phyloP scores from a whole-genome alignment of 805 yeast genomes.

The Jamesozyma rosinii region DNA sequence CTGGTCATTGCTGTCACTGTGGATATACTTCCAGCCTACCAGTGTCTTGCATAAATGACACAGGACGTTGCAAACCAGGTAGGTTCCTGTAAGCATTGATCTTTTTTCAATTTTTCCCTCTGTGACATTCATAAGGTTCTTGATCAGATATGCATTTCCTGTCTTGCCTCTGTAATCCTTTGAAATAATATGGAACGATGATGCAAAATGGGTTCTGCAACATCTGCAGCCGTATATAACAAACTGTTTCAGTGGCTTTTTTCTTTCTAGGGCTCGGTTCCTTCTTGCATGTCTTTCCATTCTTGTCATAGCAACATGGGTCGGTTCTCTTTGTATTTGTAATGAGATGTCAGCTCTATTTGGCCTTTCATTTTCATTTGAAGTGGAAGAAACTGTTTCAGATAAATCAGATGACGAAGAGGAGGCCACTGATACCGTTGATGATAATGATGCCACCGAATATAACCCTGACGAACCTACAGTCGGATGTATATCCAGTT shows the following conservation, averaged over 20 bases:
- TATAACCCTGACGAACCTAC: not conserved
- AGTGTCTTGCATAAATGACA: slow-evolving; percentile 47
- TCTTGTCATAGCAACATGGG: not conserved
- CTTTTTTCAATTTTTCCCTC: slow-evolving; percentile 33
- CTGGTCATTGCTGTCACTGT: slow-evolving; percentile 38
- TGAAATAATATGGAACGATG: slow-evolving; percentile 26
- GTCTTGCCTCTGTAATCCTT: slow-evolving; percentile 45
- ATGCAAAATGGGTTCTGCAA: slow-evolving; percentile 28
- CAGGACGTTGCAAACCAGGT: slow-evolving; percentile 45
- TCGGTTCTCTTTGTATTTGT: not conserved
- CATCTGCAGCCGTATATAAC: slow-evolving; percentile 25
- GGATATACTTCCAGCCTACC: slow-evolving; percentile 58
- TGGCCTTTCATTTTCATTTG: not conserved
- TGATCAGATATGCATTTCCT: slow-evolving; percentile 51
- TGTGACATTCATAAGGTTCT: slow-evolving; percentile 39
- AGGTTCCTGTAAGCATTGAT: slow-evolving; percentile 52
- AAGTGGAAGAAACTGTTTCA: not conserved
- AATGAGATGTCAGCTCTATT: not conserved
- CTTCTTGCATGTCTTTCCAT: not conserved
- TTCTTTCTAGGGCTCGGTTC: not conserved
- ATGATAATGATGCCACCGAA: not conserved
- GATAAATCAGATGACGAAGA: not conserved
- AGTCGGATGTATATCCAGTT: not conserved
- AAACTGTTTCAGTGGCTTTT: not conserved
- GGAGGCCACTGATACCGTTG: not conserved